Base-by-base conservation (phyloP, 2,329 filamentous ascomycete genomes). In the Atkinsonella texensis region DNA sequence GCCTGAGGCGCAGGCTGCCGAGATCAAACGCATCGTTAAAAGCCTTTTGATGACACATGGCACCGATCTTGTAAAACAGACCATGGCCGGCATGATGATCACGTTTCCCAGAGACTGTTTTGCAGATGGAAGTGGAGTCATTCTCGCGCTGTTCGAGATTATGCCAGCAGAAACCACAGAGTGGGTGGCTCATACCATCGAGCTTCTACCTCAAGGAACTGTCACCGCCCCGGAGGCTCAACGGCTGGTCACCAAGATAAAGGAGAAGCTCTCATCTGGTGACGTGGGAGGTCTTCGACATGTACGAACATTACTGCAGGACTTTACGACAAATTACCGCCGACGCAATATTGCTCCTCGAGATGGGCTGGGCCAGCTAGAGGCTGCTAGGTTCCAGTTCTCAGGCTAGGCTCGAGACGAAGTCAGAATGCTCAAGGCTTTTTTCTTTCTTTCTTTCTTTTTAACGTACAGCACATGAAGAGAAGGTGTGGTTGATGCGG, bases 1-100 rank as follows among this genome's bases (percentile, higher is more conserved):
- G 62, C 75, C 76, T 28, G 75, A 74, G 28, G 63, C 78, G 49
- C 82, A 84, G 48, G 79, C 85, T 0, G 74, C 80, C 3, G 83
- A 90, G 58, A 77, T 95, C 23, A 84, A 82, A 58, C 74, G 75
- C 35, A 78, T 84, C 8, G 85, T 97, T 53, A 87, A 85, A 66
- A 76, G 80, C 54, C 76, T 96, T 49, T 71, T 95, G 23, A 57
- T 76, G 2, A 71, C 75, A 1, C 82, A 89, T 56, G 89, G 93
- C 39, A 84, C 89, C 61, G 72, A 81, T 52, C 74, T 98, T 31
- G 84, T 93, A 8, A 91, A 95, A 68, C 86, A 90, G 56, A 84
- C 95, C 53, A 77, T 98, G 72, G 93, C 90, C 1, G 93, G 93
- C 54, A 95, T 98, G 90, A 97, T 98, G 91, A 96, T 96, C 66